Base-by-base conservation (phyloP, 2,329 filamentous ascomycete genomes). In the Fusarium torulosum region DNA sequence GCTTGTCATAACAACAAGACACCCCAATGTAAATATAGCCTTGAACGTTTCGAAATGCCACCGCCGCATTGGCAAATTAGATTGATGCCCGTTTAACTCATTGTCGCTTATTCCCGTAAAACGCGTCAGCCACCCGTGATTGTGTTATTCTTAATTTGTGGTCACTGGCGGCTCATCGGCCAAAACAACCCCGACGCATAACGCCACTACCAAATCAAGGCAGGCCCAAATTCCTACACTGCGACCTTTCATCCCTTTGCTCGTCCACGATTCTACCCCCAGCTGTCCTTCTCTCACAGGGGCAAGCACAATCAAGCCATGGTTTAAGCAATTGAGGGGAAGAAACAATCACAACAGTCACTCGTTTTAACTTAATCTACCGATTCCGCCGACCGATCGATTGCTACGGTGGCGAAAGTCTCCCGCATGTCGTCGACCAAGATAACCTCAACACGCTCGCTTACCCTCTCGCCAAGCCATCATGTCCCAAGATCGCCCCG, bases 361-460 rank as follows among this genome's bases (percentile, higher is more conserved):
- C 44, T 70, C 66, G 59, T 69, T 67, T 70, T 51, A 57, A 59
- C 31, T 49, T 42, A 25, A 40, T 33, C 46, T 27, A 21, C 57
- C 53, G 25, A 40, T 25, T 37, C 31, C 44, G 33, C 33, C 29
- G 27, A 53, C 42, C 49, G 38, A 62, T 29, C 23, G 43, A 52
- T 55, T 38, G 62, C 53, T 49, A 49, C 61, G 29, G n/a, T 53
- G 25, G 35, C 41, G 11, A 51, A 29, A 38, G 9, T 17, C 20
- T 63, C 17, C 41, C 59, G 59, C 45, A 63, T 63, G 37, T 65
- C 44, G 42, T 57, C 42, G 43, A 45, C 53, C 46, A 44, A 38
- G 52, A 53, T 45, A 69, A 37, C 63, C 52, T 66, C 60, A 59
- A 40, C 47, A 63, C 71, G 53, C 67, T 73, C 71, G 65, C 54